Evolutionary conservation across 805 yeast species (phyloP).

Genomic region (Ogataea pilisensis): DNA sequence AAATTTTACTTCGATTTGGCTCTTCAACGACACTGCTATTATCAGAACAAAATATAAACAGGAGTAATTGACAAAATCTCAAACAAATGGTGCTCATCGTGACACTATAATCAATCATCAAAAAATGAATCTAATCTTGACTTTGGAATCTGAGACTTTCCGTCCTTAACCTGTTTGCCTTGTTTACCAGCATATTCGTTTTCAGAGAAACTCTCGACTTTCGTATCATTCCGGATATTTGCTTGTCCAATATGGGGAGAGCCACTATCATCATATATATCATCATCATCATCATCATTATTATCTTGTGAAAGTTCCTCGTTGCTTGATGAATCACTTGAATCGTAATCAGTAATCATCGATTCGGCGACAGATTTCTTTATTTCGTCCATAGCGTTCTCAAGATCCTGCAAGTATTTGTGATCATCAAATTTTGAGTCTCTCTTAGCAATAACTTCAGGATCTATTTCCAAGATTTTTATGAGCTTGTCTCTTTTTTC

Average conservation of each 20-base stretch:
- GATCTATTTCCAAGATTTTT: conserved; percentile 29
- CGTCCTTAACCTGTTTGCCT: neutral
- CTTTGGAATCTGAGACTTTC: neutral
- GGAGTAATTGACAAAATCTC: too few relatives aligned
- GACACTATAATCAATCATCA: too few relatives aligned
- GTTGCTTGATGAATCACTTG: too few relatives aligned
- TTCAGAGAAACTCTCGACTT: too few relatives aligned
- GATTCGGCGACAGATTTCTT: conserved; percentile 23
- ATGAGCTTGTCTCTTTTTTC: conserved; percentile 34
- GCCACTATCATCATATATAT: too few relatives aligned
- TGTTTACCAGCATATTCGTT: too few relatives aligned
- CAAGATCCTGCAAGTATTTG: conserved; percentile 36
- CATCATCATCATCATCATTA: neutral
- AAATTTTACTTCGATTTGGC: too few relatives aligned
- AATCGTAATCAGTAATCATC: conserved; percentile 7
- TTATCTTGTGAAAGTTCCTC: neutral
- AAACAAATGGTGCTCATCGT: too few relatives aligned
- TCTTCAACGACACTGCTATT: too few relatives aligned
- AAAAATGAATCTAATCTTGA: conserved; percentile 3
- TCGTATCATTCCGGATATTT: too few relatives aligned
- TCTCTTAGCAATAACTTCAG: conserved; percentile 13
- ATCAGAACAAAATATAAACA: too few relatives aligned
- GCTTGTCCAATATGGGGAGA: too few relatives aligned
- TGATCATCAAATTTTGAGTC: conserved; percentile 34
- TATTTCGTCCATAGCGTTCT: conserved; percentile 34